Evolutionary conservation across 345 rosid species (phyloP).

Genomic region (Citrus sinensis): DVS_A1.0 CM039164.1:19365501-19366000

Average conservation of each 20-base stretch:
- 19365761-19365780: background rate
- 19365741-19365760: background rate
- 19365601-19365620: background rate
- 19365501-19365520: background rate
- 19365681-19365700: background rate
- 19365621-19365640: background rate
- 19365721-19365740: background rate
- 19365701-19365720: background rate
- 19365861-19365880: background rate
- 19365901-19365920: background rate
- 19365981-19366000: background rate
- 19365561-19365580: background rate
- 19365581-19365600: background rate
- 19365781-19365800: background rate
- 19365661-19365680: background rate
- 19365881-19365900: background rate
- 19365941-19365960: background rate
- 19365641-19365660: background rate
- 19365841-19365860: background rate
- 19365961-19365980: conserved; percentile 1
- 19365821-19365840: background rate
- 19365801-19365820: background rate
- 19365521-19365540: background rate
- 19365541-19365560: background rate
- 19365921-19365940: background rate